Base-by-base conservation (phyloP, 1,284 basidiomycete species). In the Malassezia psittaci region DNA sequence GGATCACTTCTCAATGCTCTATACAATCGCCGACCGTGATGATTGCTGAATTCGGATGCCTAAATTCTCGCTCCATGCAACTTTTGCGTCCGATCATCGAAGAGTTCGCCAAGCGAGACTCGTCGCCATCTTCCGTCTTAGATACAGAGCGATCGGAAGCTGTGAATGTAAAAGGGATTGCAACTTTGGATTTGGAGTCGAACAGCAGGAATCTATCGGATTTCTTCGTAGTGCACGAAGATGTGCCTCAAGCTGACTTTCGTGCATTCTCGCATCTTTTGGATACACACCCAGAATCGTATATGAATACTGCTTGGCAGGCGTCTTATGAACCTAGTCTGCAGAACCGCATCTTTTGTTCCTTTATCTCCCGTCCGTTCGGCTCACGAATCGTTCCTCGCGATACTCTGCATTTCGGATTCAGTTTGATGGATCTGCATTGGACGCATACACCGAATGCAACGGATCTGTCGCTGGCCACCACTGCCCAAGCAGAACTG, bases 401-500 rank as follows among this genome's bases (percentile, higher is more conserved):
- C 12, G 61, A 62, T 16, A 70, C 69, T 1, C 60, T 77, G 43
- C 67, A 70, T 42, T 57, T 76, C 11, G 76, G 76, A 2, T 68
- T 76, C 54, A 72, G 67, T 38, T 59, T 75, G 37, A 76, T 77
- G 76, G 69, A 74, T 41, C 52, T 77, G 57, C 76, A 77, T 50
- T 76, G 75, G 75, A 66, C 67, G 15, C 68, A 71, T 41, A 75
- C 69, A 7, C 69, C 72, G 8, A 52, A 62, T 18, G 69, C 68
- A 53, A 59, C 62, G 11, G 63, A 65, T 3, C 60, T 69, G 0
- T 65, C 69, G 0, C 57, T 69, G 4, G 70, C 73, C 7, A 74
- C 72, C 1, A 66, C 72, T 37, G 75, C 76, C 3, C 75, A 77
- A 51, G 72, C 70, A 45, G 76, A 77, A 52, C 59, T 77, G 13